These are phyloP conservation scores for Fallopia convolvulus DNA, from an alignment of 148 eudicot species.

Conservation along the genomic window DNA sequence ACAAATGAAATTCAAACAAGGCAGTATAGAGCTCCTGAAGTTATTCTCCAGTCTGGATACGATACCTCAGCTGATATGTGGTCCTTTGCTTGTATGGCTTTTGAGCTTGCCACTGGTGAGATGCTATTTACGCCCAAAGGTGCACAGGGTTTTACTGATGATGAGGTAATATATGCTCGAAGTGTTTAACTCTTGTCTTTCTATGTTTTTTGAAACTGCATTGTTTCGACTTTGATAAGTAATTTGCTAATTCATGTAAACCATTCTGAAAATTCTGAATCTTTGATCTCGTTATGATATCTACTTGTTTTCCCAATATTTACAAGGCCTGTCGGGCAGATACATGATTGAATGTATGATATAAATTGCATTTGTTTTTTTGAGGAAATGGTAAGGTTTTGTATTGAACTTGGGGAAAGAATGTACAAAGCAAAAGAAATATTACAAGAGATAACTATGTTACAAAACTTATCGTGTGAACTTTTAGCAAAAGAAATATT, in stretches of 20 bases:
- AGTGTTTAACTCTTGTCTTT: neutral
- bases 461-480: no score
- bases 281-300: neutral
- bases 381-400: neutral
- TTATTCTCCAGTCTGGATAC: slow-evolving; percentile 71
- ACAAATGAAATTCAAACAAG: slow-evolving; percentile 91
- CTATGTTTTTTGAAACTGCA: neutral
- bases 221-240: neutral
- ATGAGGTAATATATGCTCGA: slow-evolving; percentile 51
- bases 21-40: slow-evolving; percentile 98
- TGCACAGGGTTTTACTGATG: slow-evolving; percentile 76
- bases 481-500: no score
- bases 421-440: neutral
- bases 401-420: neutral
- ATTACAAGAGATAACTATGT: neutral
- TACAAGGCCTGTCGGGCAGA: neutral
- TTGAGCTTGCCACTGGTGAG: slow-evolving; percentile 98
- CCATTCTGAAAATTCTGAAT: neutral
- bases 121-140: slow-evolving; percentile 86
- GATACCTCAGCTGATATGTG: slow-evolving; percentile 81
- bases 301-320: neutral
- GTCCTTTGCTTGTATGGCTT: slow-evolving; percentile 96
- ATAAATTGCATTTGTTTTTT: neutral
- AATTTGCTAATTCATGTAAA: neutral
- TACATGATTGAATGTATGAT: neutral